Base-by-base conservation (phyloP, 441 rosid genomes). In the Gossypium lobatum region DNA sequence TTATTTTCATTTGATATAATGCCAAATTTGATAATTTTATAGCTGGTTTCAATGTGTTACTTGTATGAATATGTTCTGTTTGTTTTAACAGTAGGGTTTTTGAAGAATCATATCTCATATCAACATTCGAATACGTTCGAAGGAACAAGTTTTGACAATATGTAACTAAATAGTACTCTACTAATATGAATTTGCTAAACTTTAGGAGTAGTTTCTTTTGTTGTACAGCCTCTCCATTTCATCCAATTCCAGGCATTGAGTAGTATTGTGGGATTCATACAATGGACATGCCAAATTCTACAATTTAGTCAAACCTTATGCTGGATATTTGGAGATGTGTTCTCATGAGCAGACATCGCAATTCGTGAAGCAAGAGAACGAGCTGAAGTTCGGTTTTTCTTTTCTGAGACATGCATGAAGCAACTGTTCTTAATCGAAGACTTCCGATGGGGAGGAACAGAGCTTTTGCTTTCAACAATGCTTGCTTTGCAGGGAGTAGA, bases 321-420 rank as follows among this genome's bases (percentile, higher is more conserved):
- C 69, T 65, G 91, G 79, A 85, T 83, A 65, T 81, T 83, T 37
- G 88, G 86, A 63, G 86, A 80, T 54, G 77, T 80, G 60, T 83
- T 88, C 82, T 79, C 91, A 16, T 6, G 81, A 70, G 80, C 16
- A 61, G 59, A 34, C 69, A 53, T 69, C 21, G 66, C 75, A 70
- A 66, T 58, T 54, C 75, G 76, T 48, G 82, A 63, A 57, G 74
- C 34, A 50, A 76, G 82, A 75, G 81, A 80, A 60, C 46, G 72
- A 16, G 58, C 64, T 28, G 83, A 59, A 14, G 34, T 76, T 50
- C 67, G 75, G 13, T 64, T 66, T 46, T 71, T 82, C 80, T 83
- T 85, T 55, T 69, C 82, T 3, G n/a, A 52, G 17, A 53, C 45
- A 3, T 78, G 72, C 77, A 79, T 76, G 39, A 79, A 75, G 59